Evolutionary conservation across 2,329 filamentous ascomycete genomes (phyloP).

Genomic region (Blastomyces gilchristii): DNA sequence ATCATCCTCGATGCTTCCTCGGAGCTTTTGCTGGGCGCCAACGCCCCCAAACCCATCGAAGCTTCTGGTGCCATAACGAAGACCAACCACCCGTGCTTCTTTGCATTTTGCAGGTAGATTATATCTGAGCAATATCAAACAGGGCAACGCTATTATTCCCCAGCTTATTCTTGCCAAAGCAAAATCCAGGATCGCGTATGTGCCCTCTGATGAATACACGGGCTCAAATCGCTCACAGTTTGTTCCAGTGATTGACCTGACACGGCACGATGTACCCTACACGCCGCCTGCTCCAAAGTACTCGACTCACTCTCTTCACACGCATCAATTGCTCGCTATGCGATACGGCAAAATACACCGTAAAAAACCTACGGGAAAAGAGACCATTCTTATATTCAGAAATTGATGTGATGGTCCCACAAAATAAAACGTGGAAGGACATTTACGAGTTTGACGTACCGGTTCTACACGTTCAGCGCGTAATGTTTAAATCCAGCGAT

Average conservation of each 20-base stretch:
- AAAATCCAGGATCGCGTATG: neutral
- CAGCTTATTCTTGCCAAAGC: too few relatives aligned
- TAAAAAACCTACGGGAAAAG: constrained; percentile 44
- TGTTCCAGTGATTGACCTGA: too few relatives aligned
- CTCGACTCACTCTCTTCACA: constrained; percentile 50
- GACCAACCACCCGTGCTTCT: neutral
- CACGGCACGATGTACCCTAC: constrained; percentile 12
- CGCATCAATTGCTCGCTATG: constrained; percentile 51
- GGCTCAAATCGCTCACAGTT: neutral
- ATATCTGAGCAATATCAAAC: neutral
- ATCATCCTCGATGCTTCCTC: neutral
- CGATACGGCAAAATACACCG: constrained; percentile 48
- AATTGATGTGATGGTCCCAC: constrained; percentile 48
- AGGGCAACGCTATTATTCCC: neutral
- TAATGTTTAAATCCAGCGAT: constrained; percentile 33
- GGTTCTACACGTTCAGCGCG: constrained; percentile 49
- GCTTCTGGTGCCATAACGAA: constrained; percentile 13
- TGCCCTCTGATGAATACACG: neutral
- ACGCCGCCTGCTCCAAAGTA: constrained; percentile 23
- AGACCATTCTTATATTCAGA: constrained; percentile 48
- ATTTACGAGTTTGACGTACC: constrained; percentile 56
- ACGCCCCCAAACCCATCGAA: constrained; percentile 11
- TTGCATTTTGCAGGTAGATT: too few relatives aligned
- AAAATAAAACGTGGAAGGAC: constrained; percentile 47
- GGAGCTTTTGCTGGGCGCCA: neutral